Evolutionary conservation across 305 asterid genomes (phyloP).

Genomic region (Lippia alba): DNA sequence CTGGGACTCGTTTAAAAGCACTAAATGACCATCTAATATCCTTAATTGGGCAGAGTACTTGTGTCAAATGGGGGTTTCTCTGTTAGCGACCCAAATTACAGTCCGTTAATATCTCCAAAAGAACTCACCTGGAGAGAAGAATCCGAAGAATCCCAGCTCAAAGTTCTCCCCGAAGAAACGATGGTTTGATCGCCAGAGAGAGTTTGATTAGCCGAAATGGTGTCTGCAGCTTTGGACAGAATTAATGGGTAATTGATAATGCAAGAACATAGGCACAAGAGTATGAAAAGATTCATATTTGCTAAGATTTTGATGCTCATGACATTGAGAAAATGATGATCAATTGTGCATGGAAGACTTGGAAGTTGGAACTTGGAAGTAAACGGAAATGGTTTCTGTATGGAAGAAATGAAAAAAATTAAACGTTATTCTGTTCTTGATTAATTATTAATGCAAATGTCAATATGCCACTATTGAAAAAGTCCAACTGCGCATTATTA

Average conservation of each 20-base stretch:
- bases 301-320: not conserved
- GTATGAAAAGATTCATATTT: not conserved
- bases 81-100: constrained; percentile 66
- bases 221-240: constrained; percentile 25
- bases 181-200: constrained; percentile 35
- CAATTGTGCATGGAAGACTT: too few relatives aligned
- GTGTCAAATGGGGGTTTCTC: constrained; percentile 55
- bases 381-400: too few relatives aligned
- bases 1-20: constrained; percentile 43
- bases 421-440: too few relatives aligned
- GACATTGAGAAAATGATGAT: not conserved
- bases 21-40: constrained; percentile 53
- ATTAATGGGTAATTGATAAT: not conserved
- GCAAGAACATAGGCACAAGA: not conserved
- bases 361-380: too few relatives aligned
- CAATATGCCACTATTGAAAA: too few relatives aligned
- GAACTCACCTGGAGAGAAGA: constrained; percentile 41
- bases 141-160: constrained; percentile 24
- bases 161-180: constrained; percentile 18
- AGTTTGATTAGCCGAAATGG: constrained; percentile 34
- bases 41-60: constrained; percentile 44
- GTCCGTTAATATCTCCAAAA: constrained; percentile 41
- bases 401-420: too few relatives aligned
- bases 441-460: too few relatives aligned
- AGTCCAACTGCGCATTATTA: too few relatives aligned